Conservation (phyloP, 495 filamentous ascomycete genomes). For the Neurospora hispaniola region DNA sequence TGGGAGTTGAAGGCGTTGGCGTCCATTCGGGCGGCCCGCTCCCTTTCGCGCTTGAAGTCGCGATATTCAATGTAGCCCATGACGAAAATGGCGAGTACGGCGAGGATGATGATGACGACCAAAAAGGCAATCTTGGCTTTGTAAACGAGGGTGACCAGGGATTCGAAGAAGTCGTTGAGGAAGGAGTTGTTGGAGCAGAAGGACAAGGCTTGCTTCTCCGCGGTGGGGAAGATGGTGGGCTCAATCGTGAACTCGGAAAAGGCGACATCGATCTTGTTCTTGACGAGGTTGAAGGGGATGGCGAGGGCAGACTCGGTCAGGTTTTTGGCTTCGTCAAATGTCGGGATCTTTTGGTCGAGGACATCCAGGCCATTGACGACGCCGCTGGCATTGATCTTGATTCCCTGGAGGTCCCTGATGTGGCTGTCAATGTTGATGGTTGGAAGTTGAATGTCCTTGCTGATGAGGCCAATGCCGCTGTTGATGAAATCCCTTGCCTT, state of each 20-base stretch:
- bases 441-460: constrained; percentile 20
- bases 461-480: too few relatives aligned
- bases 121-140: constrained; percentile 66
- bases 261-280: constrained; percentile 54
- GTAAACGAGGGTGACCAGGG: constrained; percentile 46
- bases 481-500: not conserved
- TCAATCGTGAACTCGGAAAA: constrained; percentile 48
- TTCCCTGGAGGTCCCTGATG: constrained; percentile 53
- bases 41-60: constrained; percentile 61
- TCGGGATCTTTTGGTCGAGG: constrained; percentile 69
- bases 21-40: constrained; percentile 55
- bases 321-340: constrained; percentile 71
- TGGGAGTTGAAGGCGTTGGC: constrained; percentile 61
- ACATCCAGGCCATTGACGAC: constrained; percentile 53
- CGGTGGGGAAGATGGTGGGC: constrained; percentile 76
- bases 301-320: constrained; percentile 60
- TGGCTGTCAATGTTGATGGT: constrained; percentile 47
- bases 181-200: constrained; percentile 82
- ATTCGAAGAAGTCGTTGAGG: constrained; percentile 79
- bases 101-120: constrained; percentile 54
- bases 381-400: constrained; percentile 53
- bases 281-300: constrained; percentile 67
- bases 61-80: constrained; percentile 74
- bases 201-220: constrained; percentile 64
- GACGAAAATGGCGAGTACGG: constrained; percentile 60